Conservation (phyloP, 305 asterid species). For the Salvia sclarea region DNA sequence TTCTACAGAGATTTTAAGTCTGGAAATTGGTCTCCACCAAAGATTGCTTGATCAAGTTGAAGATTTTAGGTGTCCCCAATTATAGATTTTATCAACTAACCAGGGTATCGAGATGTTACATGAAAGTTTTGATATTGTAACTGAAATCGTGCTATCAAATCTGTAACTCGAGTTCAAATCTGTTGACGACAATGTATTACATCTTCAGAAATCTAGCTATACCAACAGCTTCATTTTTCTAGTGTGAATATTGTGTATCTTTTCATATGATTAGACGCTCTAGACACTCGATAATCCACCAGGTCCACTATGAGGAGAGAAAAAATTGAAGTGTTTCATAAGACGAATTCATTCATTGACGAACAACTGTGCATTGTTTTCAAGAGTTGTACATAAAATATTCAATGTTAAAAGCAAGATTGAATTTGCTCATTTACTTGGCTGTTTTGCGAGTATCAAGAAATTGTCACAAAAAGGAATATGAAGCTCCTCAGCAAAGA, state of each 20-base stretch:
- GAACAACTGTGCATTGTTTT: too few relatives aligned
- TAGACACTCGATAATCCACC: too few relatives aligned
- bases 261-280: too few relatives aligned
- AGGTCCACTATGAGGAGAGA: too few relatives aligned
- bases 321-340: too few relatives aligned
- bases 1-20: slow-evolving; percentile 67
- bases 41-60: slow-evolving; percentile 38
- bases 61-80: not conserved
- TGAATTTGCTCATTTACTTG: not conserved
- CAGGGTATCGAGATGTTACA: not conserved
- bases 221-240: not conserved
- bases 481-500: not conserved
- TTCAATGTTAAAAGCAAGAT: not conserved
- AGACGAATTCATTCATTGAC: too few relatives aligned
- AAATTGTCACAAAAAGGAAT: not conserved
- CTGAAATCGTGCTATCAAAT: not conserved
- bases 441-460: not conserved
- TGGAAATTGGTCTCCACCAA: slow-evolving; percentile 72
- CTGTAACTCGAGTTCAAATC: too few relatives aligned
- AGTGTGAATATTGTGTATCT: too few relatives aligned
- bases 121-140: not conserved
- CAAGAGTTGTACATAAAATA: too few relatives aligned
- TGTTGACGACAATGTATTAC: not conserved
- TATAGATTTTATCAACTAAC: not conserved
- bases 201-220: not conserved